Evolutionary conservation across 495 filamentous ascomycete species (phyloP), one percentile per base, ranked within the genome.

Genomic region (Penicillium taxi): DNA sequence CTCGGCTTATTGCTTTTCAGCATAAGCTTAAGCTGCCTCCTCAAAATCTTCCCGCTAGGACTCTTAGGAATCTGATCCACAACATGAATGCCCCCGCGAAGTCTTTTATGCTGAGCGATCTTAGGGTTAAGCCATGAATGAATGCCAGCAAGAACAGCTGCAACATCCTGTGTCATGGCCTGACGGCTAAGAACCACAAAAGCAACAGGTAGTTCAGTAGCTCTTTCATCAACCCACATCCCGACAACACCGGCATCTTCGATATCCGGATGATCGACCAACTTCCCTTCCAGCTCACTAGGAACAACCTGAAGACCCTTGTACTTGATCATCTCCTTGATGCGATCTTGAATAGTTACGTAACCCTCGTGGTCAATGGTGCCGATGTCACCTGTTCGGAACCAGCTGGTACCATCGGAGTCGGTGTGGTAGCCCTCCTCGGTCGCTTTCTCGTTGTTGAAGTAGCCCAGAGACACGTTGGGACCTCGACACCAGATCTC

Each of bases 301-400:
- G 84, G 84, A 5, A 84, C 68, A 12, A 88, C 82, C 47, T 86
- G 84, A 52, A 86, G 81, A 12, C 84, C 84, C 37, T 70, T 67
- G 53, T 86, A 86, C 57, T 87, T 87, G 57, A 88, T 87, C 45
- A 88, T 56, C 54, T 87, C 83, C 66, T 88, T 88, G 16, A 83
- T 66, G 5, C 83, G 74, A 43, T 86, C 83, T 0, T 79, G 81
- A 47, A 85, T 75, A 36, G 55, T 64, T 35, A 80, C 58, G 40
- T 73, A 70, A 5, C 76, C 76, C 8, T 73, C 56, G 13, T 48
- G 41, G 19, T 74, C 70, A 36, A 73, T 61, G 6, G 70, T 56
- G 11, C 70, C 73, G 11, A 77, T 64, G 43, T 78, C 74, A 1
- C 74, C 74, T 0, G 74, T 78, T 28, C 72, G 71, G 38, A 74